A percentile compares a stretch with the other conserved stretches of the same genome.
phyloP scores from a whole-genome alignment of 2,329 filamentous ascomycete genomes.

The Claviceps africana region DNA sequence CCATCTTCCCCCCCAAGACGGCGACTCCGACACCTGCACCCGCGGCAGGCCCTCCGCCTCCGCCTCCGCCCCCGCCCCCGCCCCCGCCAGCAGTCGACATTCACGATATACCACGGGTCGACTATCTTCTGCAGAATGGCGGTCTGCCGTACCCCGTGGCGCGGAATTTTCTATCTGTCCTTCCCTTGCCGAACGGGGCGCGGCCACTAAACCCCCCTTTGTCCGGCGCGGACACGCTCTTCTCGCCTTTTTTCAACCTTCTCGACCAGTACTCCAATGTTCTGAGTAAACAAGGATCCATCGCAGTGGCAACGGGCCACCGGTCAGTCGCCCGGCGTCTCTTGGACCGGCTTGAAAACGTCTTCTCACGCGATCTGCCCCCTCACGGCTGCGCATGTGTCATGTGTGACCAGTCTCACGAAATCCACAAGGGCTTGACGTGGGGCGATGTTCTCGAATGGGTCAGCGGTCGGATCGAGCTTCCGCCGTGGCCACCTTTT shows the following conservation, averaged over 20 bases:
- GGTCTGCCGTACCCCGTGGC: conserved; percentile 60
- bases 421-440: conserved; percentile 60
- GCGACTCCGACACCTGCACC: conserved; percentile 25
- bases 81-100: conserved; percentile 62
- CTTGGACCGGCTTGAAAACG: conserved; percentile 79
- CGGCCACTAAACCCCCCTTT: conserved; percentile 51
- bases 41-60: conserved; percentile 20
- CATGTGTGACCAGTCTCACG: conserved; percentile 55
- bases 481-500: conserved; percentile 83
- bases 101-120: conserved; percentile 65
- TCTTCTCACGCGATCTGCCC: conserved; percentile 86
- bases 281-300: conserved; percentile 67
- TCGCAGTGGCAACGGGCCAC: conserved; percentile 92
- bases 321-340: conserved; percentile 82
- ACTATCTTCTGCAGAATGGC: conserved; percentile 83
- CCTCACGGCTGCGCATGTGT: conserved; percentile 73
- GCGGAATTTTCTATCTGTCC: conserved; percentile 55
- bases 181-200: conserved; percentile 42
- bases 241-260: conserved; percentile 68
- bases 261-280: conserved; percentile 79
- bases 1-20: conserved; percentile 21
- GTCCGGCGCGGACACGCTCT: conserved; percentile 56
- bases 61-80: conserved; percentile 41
- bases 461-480: conserved; percentile 73
- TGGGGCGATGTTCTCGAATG: conserved; percentile 95